phyloP scores from a whole-genome alignment of 768 basidiomycete genomes.

The Amanita inopinata region DNA sequence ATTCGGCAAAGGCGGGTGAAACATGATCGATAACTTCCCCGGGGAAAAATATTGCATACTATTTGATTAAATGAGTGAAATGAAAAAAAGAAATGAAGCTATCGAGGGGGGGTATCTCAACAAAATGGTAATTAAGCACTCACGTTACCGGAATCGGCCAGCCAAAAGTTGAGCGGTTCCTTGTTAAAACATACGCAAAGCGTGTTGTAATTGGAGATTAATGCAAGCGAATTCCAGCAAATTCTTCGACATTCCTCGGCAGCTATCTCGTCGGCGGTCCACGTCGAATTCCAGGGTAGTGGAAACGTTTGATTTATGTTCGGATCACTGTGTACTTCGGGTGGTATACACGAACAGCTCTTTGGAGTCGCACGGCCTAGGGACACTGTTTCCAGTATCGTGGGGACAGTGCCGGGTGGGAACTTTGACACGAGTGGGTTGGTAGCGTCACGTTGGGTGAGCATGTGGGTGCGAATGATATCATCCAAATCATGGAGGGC shows the following conservation, averaged over 20 bases:
- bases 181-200: slow-evolving; percentile 59
- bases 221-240: slow-evolving; percentile 65
- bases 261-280: slow-evolving; percentile 44
- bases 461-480: slow-evolving; percentile 45
- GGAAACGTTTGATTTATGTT: slow-evolving; percentile 37
- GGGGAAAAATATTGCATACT: slow-evolving; percentile 66
- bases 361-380: slow-evolving; percentile 15
- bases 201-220: slow-evolving; percentile 59
- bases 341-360: slow-evolving; percentile 37
- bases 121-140: slow-evolving; percentile 8
- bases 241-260: slow-evolving; percentile 68
- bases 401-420: slow-evolving; percentile 39
- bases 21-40: slow-evolving; percentile 55
- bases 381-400: slow-evolving; percentile 21
- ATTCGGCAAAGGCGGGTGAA: slow-evolving; percentile 25
- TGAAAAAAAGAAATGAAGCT: background rate
- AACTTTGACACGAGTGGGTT: slow-evolving; percentile 47
- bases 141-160: slow-evolving; percentile 63
- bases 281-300: slow-evolving; percentile 53
- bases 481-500: slow-evolving; percentile 54
- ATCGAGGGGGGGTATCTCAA: background rate
- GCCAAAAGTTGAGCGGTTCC: slow-evolving; percentile 43
- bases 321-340: slow-evolving; percentile 26
- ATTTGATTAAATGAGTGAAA: slow-evolving; percentile 1
- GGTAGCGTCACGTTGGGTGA: slow-evolving; percentile 47